These are phyloP conservation scores for Lyophyllum atratum DNA, from an alignment of 768 basidiomycete genomes.

Conservation along the genomic window DNA sequence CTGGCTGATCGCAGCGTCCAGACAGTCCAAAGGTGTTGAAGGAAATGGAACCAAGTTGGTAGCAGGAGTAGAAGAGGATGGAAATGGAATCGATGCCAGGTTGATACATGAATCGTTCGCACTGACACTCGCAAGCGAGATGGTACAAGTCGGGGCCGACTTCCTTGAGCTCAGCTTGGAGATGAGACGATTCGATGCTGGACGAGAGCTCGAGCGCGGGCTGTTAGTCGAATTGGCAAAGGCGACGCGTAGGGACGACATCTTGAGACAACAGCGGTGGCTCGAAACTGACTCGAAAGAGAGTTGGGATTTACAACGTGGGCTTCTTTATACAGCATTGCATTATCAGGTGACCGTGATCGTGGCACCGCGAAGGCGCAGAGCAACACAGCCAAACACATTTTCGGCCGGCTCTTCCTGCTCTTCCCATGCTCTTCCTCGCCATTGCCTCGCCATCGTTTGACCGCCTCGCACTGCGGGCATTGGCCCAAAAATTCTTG, in stretches of 20 bases:
- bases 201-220: constrained; percentile 16
- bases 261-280: constrained; percentile 16
- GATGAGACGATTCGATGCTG: constrained; percentile 7
- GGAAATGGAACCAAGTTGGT: constrained; percentile 21
- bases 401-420: background rate
- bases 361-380: background rate
- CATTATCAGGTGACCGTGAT: constrained; percentile 20
- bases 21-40: constrained; percentile 10
- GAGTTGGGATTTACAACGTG: constrained; percentile 17
- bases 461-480: too few relatives aligned
- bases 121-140: constrained; percentile 20
- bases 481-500: too few relatives aligned
- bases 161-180: constrained; percentile 21
- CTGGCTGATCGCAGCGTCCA: constrained; percentile 18
- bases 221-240: constrained; percentile 23
- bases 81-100: constrained; percentile 7
- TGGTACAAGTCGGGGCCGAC: constrained; percentile 22
- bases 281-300: constrained; percentile 17
- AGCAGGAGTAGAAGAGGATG: constrained; percentile 3
- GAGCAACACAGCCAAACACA: background rate
- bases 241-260: constrained; percentile 21
- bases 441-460: too few relatives aligned
- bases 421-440: background rate
- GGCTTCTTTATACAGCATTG: constrained; percentile 11
- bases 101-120: constrained; percentile 10